A percentile compares a stretch with the other conserved stretches of the same genome.
phyloP scores from a whole-genome alignment of 1,139 yeast genomes.

The Lodderomyces margitis region DNA sequence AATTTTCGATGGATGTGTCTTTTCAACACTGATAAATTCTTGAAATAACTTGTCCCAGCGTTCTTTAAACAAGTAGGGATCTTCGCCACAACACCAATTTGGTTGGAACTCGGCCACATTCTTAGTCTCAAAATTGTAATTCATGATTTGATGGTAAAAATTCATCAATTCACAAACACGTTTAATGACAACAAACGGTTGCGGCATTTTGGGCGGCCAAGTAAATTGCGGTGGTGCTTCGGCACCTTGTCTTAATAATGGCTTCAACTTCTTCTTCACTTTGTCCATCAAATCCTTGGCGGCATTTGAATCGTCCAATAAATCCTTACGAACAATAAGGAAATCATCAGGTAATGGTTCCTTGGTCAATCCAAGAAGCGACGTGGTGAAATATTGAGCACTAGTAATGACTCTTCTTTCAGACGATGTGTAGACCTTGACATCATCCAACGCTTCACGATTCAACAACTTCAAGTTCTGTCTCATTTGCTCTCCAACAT shows the following conservation, averaged over 20 bases:
- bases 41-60: conserved; percentile 96
- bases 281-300: conserved; percentile 98
- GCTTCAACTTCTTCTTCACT: conserved; percentile 94
- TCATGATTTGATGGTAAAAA: conserved; percentile 83
- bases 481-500: conserved; percentile 92
- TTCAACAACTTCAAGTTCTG: conserved; percentile 87
- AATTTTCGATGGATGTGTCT: conserved; percentile 96
- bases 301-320: conserved; percentile 95
- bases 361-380: conserved; percentile 68
- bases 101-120: conserved; percentile 69
- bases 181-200: conserved; percentile 89
- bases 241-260: conserved; percentile 88
- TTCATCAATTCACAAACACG: conserved; percentile 95
- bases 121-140: conserved; percentile 68
- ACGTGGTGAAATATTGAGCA: conserved; percentile 83
- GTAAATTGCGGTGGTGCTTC: conserved; percentile 99
- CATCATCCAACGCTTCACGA: conserved; percentile 78
- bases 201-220: conserved; percentile 99
- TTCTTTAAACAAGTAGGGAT: conserved; percentile 83
- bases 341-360: conserved; percentile 74
- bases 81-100: conserved; percentile 97
- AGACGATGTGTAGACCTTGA: conserved; percentile 84
- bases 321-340: conserved; percentile 80
- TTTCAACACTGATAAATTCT: conserved; percentile 90
- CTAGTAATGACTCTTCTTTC: conserved; percentile 93